phyloP scores from a whole-genome alignment of 2,329 filamentous ascomycete species.

The Microcyclosporella mali region DNA sequence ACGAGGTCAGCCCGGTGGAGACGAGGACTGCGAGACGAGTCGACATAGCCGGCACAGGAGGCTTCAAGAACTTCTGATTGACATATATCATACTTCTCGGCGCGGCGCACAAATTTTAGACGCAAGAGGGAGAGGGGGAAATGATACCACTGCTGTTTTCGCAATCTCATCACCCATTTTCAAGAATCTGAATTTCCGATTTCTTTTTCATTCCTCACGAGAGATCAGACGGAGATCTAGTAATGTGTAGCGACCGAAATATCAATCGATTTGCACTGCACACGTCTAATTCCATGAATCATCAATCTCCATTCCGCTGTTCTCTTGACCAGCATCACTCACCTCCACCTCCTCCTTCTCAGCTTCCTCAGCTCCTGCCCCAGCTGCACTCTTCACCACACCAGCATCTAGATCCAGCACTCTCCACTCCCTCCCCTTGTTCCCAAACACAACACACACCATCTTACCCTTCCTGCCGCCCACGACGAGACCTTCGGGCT shows the following conservation, averaged over 20 bases:
- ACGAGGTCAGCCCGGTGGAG: slow-evolving; percentile 18
- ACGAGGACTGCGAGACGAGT: slow-evolving; percentile 4
- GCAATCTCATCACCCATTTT: too few relatives aligned
- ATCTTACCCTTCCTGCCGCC: slow-evolving; percentile 51
- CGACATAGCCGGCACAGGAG: too few relatives aligned
- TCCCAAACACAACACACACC: slow-evolving; percentile 50
- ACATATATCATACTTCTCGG: too few relatives aligned
- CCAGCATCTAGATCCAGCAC: slow-evolving; percentile 47
- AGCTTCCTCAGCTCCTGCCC: neutral
- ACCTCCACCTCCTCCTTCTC: slow-evolving; percentile 1
- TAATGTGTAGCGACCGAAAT: neutral
- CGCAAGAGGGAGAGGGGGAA: neutral
- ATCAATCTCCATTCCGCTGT: neutral
- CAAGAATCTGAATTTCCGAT: too few relatives aligned
- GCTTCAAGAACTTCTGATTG: too few relatives aligned
- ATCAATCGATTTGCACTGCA: too few relatives aligned
- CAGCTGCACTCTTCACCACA: neutral
- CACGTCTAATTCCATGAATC: neutral
- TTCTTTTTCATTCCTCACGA: neutral
- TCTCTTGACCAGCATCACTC: too few relatives aligned
- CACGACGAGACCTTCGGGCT: slow-evolving; percentile 46
- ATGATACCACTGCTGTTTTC: slow-evolving; percentile 4
- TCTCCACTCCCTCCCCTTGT: slow-evolving; percentile 48
- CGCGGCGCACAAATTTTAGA: too few relatives aligned
- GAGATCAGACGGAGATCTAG: too few relatives aligned